Evolutionary conservation across 371 early-diverging fungal species (phyloP).

Genomic region (Mortierella sp.): DNA sequence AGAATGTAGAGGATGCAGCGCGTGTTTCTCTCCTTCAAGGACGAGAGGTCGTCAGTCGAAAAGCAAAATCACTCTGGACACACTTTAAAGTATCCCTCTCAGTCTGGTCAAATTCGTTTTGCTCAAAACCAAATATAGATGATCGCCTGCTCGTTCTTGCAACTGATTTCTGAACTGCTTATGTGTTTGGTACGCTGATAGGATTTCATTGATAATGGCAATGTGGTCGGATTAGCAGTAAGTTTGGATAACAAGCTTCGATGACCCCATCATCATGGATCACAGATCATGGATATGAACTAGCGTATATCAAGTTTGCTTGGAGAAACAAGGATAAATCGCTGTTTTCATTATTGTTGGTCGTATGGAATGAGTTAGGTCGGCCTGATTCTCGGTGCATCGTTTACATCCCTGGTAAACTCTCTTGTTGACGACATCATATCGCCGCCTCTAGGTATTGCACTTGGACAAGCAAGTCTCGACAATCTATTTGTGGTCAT

Average conservation of each 20-base stretch:
- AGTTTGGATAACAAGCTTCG: background rate
- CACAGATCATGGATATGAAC: background rate
- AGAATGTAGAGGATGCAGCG: slow-evolving; percentile 27
- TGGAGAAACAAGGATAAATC: no score
- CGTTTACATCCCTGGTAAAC: slow-evolving; percentile 33
- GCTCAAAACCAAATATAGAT: no score
- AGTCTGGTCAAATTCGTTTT: no score
- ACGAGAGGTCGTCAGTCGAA: slow-evolving; percentile 12
- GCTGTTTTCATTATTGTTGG: background rate
- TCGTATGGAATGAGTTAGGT: slow-evolving; percentile 12
- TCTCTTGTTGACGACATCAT: slow-evolving; percentile 45
- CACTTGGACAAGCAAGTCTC: slow-evolving; percentile 35
- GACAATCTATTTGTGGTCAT: slow-evolving; percentile 43
- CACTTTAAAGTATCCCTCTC: slow-evolving; percentile 24
- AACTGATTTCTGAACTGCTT: no score
- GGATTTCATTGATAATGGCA: slow-evolving; percentile 51
- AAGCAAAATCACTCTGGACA: slow-evolving; percentile 28
- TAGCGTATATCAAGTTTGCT: no score
- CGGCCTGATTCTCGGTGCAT: slow-evolving; percentile 37
- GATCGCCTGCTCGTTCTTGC: no score
- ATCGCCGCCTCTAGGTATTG: slow-evolving; percentile 45
- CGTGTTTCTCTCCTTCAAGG: slow-evolving; percentile 34
- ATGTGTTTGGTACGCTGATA: no score
- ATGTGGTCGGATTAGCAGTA: slow-evolving; percentile 47
- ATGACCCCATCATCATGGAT: background rate